Evolutionary conservation across 805 yeast species (phyloP), one percentile per base, ranked within the genome.

Genomic region (Kodamaea hsintzibuensis): DNA sequence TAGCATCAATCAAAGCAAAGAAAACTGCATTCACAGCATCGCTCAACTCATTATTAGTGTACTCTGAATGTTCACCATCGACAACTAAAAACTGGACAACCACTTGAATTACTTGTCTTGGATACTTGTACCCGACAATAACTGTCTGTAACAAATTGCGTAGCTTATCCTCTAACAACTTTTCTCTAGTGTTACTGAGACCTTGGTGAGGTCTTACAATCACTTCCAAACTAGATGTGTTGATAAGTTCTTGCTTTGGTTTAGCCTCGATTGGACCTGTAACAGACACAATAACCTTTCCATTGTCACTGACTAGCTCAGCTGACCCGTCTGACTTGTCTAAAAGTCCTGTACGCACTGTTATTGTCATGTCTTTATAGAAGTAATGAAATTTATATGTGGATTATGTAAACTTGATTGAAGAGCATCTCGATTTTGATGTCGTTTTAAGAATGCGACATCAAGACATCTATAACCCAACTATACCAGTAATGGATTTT

Each of bases 201-300:
- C 98, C 98, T 12, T 77, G 72, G 18, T 87, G 83, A 0, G 98
- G 97, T 40, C 91, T 76, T 1, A 92, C 84, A 17, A 83, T 81
- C 7, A 95, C 80, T 67, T 91, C 97, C 14, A 95, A 67, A 14
- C 89, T 84, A 13, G 93, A 86, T 45, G 79, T 75, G 13, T 88
- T 85, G 9, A 98, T 97, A 35, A 85, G 69, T 66, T 93, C 98
- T 65, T 91, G 96, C 60, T 93, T 81, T 12, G 83, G 70, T 66
- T 86, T 87, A 9, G 90, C 85, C 63, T 93, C 98, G 30, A 93
- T 80, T 0, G 99, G 99, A 0, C 99, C 99, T 0, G 92, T 81
- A 0, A 93, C 92, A 0, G 97, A 84, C 43, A 86, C 83, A 1
- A 92, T 70, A 2, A 88, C 84, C 53, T 81, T 81, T 1, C 88